Evolutionary conservation across 2,329 filamentous ascomycete species (phyloP), one percentile per base, ranked within the genome.

Genomic region (Onygenales sp.): DNA sequence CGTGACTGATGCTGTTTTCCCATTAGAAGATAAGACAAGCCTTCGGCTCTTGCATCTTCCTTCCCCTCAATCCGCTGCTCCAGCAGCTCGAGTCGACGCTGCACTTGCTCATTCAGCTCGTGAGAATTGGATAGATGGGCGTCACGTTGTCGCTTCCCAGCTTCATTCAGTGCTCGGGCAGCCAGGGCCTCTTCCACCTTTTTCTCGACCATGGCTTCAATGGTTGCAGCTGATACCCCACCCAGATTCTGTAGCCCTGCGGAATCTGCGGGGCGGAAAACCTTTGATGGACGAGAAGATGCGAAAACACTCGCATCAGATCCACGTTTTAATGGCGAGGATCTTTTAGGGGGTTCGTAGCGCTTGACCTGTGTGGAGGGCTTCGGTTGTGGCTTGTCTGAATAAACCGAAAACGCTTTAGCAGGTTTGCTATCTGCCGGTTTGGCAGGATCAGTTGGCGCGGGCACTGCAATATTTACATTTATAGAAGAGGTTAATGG

Each of bases 121-220:
- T 66, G 76, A 53, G 54, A 70, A 65, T 59, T 51, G 8, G 48
- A 45, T n/a, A 43, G 32, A 17, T 55, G 37, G 8, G 14, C 36
- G 32, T 56, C 53, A 7, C 34, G 31, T 36, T 71, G 71, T 57
- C 70, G 71, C 57, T 42, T 72, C 58, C 54, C 74, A 65, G 55
- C 78, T 70, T 85, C 81, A 57, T 80, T 78, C 13, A 81, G 65
- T 1, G 81, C 82, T 51, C 86, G 82, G n/a, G 85, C 84, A 0
- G 91, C 89, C 1, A 97, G 76, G 37, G 93, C 90, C 71, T 95
- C 90, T 55, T 86, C 85, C 0, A 97, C 88, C 63, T 95, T 95
- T 61, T 86, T 88, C 69, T 95, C 88, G 1, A 97, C 89, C 72
- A 96, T 84, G 40, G 90, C 88, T 67, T 96, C 91, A 56, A 97